Conservation (phyloP, 2,329 filamentous ascomycete genomes). For the Fusarium sp. region DNA sequence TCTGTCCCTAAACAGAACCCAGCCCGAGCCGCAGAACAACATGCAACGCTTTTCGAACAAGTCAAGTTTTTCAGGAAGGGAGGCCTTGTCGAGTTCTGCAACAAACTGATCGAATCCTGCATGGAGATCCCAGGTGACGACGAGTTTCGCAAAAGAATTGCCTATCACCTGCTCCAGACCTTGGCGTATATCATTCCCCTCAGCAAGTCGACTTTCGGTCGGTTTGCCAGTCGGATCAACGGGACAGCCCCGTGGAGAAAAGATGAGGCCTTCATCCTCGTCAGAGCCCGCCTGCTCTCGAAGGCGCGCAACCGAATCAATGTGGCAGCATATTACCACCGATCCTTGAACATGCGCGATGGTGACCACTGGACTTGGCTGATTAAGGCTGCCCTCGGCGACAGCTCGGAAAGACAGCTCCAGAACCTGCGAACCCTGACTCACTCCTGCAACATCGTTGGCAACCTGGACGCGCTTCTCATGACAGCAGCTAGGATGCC, state of each 20-base stretch:
- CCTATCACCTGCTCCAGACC: conserved; percentile 25
- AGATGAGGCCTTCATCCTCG: conserved; percentile 17
- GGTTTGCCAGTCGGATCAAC: not conserved
- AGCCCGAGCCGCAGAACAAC: not conserved
- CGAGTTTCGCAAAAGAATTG: conserved; percentile 8
- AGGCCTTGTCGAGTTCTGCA: not conserved
- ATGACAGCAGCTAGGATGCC: not conserved
- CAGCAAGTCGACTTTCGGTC: not conserved
- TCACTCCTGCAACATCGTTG: not conserved
- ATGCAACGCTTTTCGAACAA: not conserved
- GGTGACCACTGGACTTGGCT: not conserved
- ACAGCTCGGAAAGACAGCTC: not conserved
- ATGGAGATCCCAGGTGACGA: not conserved
- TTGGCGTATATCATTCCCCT: conserved; percentile 7
- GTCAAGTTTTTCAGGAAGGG: not conserved
- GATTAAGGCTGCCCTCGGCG: not conserved
- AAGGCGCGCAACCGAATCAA: not conserved
- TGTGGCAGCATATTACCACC: not conserved
- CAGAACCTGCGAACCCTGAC: conserved; percentile 1
- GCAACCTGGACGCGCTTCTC: conserved; percentile 19
- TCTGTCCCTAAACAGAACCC: not conserved
- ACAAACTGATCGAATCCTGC: conserved; percentile 3
- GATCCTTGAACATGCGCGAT: not conserved
- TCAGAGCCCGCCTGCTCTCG: conserved; percentile 18
- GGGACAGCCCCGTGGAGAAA: conserved; percentile 5